Conservation (phyloP, 345 rosid species). For the Populus davidiana region DNA sequence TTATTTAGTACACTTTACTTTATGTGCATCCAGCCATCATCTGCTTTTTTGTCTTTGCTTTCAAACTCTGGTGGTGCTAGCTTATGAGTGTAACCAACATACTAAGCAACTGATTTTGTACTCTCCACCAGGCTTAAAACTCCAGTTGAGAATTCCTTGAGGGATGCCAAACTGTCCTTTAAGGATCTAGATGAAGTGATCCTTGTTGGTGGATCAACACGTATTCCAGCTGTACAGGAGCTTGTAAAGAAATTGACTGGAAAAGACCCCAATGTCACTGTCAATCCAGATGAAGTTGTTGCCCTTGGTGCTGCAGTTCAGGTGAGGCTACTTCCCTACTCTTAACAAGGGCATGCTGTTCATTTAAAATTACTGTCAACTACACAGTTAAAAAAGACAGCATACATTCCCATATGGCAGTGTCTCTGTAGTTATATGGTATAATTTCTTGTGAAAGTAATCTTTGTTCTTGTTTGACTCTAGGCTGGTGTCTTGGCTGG, state of each 20-base stretch:
- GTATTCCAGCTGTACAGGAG: conserved; percentile 94
- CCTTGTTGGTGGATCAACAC: conserved; percentile 98
- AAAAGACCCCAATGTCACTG: conserved; percentile 93
- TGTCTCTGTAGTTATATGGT: too few species aligned
- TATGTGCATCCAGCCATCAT: background rate
- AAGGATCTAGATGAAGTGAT: conserved; percentile 91
- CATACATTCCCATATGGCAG: background rate
- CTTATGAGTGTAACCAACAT: background rate
- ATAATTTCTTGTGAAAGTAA: background rate
- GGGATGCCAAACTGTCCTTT: conserved; percentile 84
- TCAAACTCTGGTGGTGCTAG: background rate
- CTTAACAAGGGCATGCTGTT: background rate
- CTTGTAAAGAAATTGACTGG: conserved; percentile 88
- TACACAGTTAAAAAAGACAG: background rate
- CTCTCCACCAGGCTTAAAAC: conserved; percentile 55
- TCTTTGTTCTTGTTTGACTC: background rate
- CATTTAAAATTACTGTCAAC: background rate
- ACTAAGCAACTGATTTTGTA: background rate
- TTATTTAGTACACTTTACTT: background rate
- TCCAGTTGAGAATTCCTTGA: conserved; percentile 80
- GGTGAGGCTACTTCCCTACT: conserved; percentile 34
- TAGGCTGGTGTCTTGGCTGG: conserved; percentile 97
- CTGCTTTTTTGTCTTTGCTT: background rate
- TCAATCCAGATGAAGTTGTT: conserved; percentile 97
- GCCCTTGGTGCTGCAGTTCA: conserved; percentile 99